Evolutionary conservation across 352 stramenopile species (phyloP).

Genomic region (Globisporangium polare): DNA sequence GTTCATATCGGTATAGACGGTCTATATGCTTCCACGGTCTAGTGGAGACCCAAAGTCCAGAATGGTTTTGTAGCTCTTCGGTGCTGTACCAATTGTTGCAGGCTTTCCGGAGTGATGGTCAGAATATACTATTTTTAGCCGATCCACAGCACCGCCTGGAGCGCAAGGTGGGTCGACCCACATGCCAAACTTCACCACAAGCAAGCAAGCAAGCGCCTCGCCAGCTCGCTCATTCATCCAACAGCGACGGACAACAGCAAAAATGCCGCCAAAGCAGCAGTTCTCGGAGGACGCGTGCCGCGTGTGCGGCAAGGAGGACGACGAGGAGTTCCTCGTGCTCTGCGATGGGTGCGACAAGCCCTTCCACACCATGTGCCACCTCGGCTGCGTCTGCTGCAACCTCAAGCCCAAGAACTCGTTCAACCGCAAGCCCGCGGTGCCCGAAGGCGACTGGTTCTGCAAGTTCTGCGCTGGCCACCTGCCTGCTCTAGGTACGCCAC

Average conservation of each 20-base stretch:
- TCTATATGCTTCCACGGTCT: neutral
- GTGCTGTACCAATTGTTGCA: neutral
- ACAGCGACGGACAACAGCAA: neutral
- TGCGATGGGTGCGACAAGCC: constrained; percentile 76
- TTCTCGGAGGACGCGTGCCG: constrained; percentile 73
- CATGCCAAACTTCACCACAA: neutral
- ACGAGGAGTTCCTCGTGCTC: constrained; percentile 76
- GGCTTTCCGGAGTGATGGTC: neutral
- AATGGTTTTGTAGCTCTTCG: neutral
- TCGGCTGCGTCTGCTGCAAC: constrained; percentile 74
- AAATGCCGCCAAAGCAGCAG: constrained; percentile 15
- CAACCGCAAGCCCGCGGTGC: constrained; percentile 65
- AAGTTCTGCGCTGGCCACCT: constrained; percentile 76
- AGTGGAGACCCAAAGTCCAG: neutral
- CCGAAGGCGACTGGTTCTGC: constrained; percentile 84
- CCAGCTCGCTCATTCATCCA: constrained; percentile 1
- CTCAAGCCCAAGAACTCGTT: constrained; percentile 78
- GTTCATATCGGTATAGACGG: neutral
- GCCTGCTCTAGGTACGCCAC: constrained; percentile 34
- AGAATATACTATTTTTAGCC: neutral
- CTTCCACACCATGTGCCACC: constrained; percentile 72
- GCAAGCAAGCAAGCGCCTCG: neutral
- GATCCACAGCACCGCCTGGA: neutral
- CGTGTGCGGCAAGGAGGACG: constrained; percentile 71
- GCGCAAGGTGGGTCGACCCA: neutral